Evolutionary conservation across 257 asterid genomes (phyloP), one percentile per base, ranked within the genome.

Genomic region (Orobanche coerulescens): DNA sequence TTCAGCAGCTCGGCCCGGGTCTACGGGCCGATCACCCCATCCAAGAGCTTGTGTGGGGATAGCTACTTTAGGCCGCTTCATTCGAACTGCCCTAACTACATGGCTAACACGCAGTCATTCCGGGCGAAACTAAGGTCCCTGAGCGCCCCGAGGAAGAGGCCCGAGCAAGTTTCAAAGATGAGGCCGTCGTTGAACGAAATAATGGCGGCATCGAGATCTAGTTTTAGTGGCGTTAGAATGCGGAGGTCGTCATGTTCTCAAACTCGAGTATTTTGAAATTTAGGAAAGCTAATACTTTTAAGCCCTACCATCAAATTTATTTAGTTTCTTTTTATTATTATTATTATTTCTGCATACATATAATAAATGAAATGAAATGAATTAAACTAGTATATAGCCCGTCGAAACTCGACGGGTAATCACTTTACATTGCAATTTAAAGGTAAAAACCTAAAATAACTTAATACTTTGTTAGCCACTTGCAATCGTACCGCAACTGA

Each of bases 211-310:
- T 81, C 96, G 26, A 84, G 96, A 61, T 79, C 75, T 26, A 91
- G 98, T 78, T 91, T 91, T 50, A 85, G 85, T 64, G 90, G 96
- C 14, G 87, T 91, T 64, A 81, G 94, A 73, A 88, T 88, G 96
- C 90, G 81, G 77, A 77, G 68, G 74, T 26, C 84, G 18, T 33
- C 86, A 20, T 73, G 84, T 69, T 40, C 90, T 67, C 83, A 82
- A 76, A 94, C 78, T 72, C 76, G 84, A 83, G 68, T 87, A 80
- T 40, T 62, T 69, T 37, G 82, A 74, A 71, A 12, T 75, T 62
- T 71, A 72, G 68, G 61, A 47, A n/a, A 0, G 44, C 7, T 3
- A 11, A 20, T 2, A 11, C 1, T 22, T 20, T n/a, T n/a, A n/a
- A n/a, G n/a, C n/a, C n/a, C n/a, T n/a, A n/a, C n/a, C n/a, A n/a